Evolutionary conservation across 139 green algal genomes (phyloP).

Genomic region (Chlorella sp.): DNA sequence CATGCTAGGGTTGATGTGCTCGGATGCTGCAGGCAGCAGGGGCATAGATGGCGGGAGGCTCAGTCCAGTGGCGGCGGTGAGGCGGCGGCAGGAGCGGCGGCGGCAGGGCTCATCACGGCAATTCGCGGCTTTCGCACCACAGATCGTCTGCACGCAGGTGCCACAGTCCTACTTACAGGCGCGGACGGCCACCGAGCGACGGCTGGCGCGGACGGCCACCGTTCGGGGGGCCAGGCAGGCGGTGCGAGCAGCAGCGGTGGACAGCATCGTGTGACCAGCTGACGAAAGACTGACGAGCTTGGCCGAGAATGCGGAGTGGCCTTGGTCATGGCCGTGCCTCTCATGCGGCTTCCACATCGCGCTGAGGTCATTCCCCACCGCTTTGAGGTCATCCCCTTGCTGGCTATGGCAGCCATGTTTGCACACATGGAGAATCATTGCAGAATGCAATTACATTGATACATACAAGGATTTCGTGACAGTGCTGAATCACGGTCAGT

Average conservation of each 20-base stretch:
- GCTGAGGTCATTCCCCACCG: too few species aligned
- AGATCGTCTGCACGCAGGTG: neutral
- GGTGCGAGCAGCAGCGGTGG: neutral
- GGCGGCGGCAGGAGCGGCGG: neutral
- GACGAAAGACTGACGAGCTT: too few species aligned
- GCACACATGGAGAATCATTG: too few species aligned
- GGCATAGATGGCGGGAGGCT: neutral
- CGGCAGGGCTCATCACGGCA: neutral
- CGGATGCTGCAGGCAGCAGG: neutral
- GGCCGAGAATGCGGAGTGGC: too few species aligned
- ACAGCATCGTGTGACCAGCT: neutral
- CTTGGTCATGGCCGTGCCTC: too few species aligned
- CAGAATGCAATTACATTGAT: too few species aligned
- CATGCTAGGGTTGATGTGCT: conserved; percentile 12
- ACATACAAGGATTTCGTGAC: too few species aligned
- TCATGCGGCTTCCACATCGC: too few species aligned
- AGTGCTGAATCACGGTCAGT: too few species aligned
- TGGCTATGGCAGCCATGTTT: too few species aligned
- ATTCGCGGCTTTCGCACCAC: neutral
- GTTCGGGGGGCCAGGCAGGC: neutral
- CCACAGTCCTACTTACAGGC: neutral
- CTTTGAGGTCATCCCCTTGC: too few species aligned
- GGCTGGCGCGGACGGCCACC: too few species aligned
- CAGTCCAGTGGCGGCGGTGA: neutral
- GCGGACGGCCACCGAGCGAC: neutral